Percentiles rank a stretch among this genome's conserved stretches.
phyloP scores from a whole-genome alignment of 2,329 filamentous ascomycete genomes.

The Penicillium carneum region DNA sequence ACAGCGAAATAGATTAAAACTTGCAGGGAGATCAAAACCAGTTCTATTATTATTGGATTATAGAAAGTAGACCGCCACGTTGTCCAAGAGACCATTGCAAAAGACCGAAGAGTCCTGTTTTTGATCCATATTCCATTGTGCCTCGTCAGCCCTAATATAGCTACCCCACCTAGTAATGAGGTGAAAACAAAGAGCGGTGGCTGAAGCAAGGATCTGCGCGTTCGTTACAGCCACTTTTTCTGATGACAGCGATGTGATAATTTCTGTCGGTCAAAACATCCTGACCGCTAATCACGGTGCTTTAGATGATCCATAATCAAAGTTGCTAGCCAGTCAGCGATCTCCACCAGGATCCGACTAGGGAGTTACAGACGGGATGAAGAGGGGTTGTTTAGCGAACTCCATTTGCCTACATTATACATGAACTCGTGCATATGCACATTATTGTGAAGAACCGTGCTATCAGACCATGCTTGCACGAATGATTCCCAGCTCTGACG shows the following conservation, averaged over 20 bases:
- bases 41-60: slow-evolving; percentile 1
- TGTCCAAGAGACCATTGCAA: slow-evolving; percentile 25
- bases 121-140: not conserved
- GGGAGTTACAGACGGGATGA: slow-evolving; percentile 24
- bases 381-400: slow-evolving; percentile 7
- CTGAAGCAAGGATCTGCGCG: slow-evolving; percentile 19
- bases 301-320: not conserved
- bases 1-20: slow-evolving; percentile 8
- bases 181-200: slow-evolving; percentile 19
- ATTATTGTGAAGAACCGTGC: not conserved
- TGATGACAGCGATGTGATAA: not conserved
- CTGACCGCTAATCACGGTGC: slow-evolving; percentile 14
- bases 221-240: slow-evolving; percentile 10
- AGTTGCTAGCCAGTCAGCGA: slow-evolving; percentile 6
- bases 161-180: not conserved
- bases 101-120: not conserved
- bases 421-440: not conserved
- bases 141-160: not conserved
- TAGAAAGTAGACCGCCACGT: slow-evolving; percentile 22
- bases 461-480: not conserved
- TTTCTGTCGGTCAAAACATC: not conserved
- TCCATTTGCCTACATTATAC: not conserved
- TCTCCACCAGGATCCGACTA: slow-evolving; percentile 21
- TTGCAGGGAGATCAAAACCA: slow-evolving; percentile 2
- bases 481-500: slow-evolving; percentile 6